Evolutionary conservation across 208 protist species (phyloP).

Genomic region (Leishmania mexicana): DNA sequence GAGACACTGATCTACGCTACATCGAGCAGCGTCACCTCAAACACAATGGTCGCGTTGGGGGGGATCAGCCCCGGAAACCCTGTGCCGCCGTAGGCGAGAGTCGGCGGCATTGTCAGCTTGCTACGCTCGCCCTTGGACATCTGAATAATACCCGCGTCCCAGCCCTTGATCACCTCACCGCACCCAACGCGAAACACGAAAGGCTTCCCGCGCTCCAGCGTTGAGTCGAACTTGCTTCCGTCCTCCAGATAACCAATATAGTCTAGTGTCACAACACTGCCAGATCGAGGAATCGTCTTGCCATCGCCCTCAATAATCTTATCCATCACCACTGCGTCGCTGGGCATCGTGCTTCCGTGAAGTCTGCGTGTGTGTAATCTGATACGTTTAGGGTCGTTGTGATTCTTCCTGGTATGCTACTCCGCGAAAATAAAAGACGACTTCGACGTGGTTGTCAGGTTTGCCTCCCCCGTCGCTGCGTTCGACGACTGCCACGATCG

Average conservation of each 20-base stretch:
- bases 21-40: conserved; percentile 92
- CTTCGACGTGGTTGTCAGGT: background rate
- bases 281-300: conserved; percentile 85
- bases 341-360: conserved; percentile 39
- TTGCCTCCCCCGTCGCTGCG: background rate
- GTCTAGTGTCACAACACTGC: conserved; percentile 90
- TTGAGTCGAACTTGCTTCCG: conserved; percentile 90
- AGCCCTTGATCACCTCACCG: conserved; percentile 94
- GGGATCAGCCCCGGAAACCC: conserved; percentile 92
- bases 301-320: conserved; percentile 94
- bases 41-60: conserved; percentile 87
- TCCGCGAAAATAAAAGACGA: background rate
- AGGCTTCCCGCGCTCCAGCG: conserved; percentile 84
- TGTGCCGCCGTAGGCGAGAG: conserved; percentile 85
- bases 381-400: background rate
- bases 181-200: conserved; percentile 93
- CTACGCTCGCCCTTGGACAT: conserved; percentile 94
- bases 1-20: conserved; percentile 46
- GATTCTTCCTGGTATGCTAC: background rate
- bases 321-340: conserved; percentile 86
- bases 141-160: conserved; percentile 94
- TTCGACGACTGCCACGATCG: background rate
- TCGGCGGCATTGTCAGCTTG: conserved; percentile 91
- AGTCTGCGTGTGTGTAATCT: background rate
- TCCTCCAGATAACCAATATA: conserved; percentile 87